Conservation (phyloP, 805 yeast genomes). For the Wickerhamomyces xylosicus region DNA sequence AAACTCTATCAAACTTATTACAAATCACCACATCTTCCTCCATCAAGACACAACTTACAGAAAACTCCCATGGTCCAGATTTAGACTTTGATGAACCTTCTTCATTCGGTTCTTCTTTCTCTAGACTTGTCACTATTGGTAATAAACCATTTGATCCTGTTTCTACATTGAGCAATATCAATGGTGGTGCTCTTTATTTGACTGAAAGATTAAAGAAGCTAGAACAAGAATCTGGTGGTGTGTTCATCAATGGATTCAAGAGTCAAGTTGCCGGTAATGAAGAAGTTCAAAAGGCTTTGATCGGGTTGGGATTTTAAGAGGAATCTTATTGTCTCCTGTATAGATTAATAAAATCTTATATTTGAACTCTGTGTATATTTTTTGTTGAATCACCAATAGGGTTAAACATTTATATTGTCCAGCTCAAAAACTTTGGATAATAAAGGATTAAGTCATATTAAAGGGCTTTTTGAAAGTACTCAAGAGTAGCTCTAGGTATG, state of each 20-base stretch:
- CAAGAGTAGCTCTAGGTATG: no score
- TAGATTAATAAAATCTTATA: no score
- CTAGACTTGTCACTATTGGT: slow-evolving; percentile 57
- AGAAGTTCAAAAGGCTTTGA: slow-evolving; percentile 10
- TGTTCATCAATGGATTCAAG: slow-evolving; percentile 12
- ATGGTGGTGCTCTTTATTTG: slow-evolving; percentile 12
- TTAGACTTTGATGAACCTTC: slow-evolving; percentile 60
- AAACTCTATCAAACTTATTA: slow-evolving; percentile 34
- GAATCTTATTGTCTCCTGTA: neutral
- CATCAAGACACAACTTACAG: slow-evolving; percentile 14
- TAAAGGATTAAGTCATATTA: no score
- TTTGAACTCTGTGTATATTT: neutral
- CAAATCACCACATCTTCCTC: slow-evolving; percentile 27
- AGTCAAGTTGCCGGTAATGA: slow-evolving; percentile 9
- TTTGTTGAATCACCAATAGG: neutral
- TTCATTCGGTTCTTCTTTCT: slow-evolving; percentile 80
- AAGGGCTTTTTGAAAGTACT: no score
- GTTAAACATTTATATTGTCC: no score
- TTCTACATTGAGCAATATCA: slow-evolving; percentile 7
- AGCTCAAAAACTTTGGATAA: no score
- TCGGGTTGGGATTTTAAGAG: slow-evolving; percentile 10
- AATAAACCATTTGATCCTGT: slow-evolving; percentile 59
- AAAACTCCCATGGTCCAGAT: slow-evolving; percentile 22
- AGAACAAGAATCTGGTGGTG: slow-evolving; percentile 11
- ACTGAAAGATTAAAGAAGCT: slow-evolving; percentile 11